Evolutionary conservation across 495 filamentous ascomycete genomes (phyloP).

Genomic region (Achaetomiella virescens): DNA sequence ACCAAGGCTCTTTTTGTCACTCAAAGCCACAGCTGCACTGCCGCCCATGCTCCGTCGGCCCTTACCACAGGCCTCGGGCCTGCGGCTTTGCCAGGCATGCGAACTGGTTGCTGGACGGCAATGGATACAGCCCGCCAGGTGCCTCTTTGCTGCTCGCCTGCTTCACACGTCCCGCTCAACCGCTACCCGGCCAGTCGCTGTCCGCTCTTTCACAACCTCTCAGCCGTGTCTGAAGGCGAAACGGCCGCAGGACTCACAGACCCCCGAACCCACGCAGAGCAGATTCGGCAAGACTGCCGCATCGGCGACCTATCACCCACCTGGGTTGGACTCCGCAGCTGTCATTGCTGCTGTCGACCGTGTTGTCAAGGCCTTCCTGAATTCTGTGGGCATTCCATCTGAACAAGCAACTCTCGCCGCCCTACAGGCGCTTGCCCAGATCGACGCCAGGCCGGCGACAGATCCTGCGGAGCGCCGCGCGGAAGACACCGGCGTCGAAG

Average conservation of each 20-base stretch:
- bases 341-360: slow-evolving; percentile 25
- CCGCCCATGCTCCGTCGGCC: slow-evolving; percentile 7
- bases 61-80: slow-evolving; percentile 12
- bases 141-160: slow-evolving; percentile 17
- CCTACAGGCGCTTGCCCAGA: slow-evolving; percentile 25
- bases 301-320: neutral
- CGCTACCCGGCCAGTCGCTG: slow-evolving; percentile 12
- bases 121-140: slow-evolving; percentile 16
- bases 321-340: slow-evolving; percentile 13
- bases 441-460: slow-evolving; percentile 13
- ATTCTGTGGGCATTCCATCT: slow-evolving; percentile 27
- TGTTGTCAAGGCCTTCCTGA: slow-evolving; percentile 26
- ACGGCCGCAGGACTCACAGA: slow-evolving; percentile 9
- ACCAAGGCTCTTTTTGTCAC: neutral
- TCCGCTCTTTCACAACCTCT: slow-evolving; percentile 23
- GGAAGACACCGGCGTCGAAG: slow-evolving; percentile 8
- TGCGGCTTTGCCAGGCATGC: slow-evolving; percentile 25
- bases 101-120: slow-evolving; percentile 18
- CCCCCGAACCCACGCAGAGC: neutral
- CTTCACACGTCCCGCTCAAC: slow-evolving; percentile 12
- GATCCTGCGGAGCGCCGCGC: slow-evolving; percentile 14
- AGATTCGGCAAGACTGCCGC: slow-evolving; percentile 16
- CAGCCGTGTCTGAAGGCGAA: slow-evolving; percentile 19
- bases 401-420: slow-evolving; percentile 28
- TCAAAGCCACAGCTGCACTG: neutral